phyloP scores from a whole-genome alignment of 2,329 filamentous ascomycete species.

The Trichoderma citrinoviride region DNA sequence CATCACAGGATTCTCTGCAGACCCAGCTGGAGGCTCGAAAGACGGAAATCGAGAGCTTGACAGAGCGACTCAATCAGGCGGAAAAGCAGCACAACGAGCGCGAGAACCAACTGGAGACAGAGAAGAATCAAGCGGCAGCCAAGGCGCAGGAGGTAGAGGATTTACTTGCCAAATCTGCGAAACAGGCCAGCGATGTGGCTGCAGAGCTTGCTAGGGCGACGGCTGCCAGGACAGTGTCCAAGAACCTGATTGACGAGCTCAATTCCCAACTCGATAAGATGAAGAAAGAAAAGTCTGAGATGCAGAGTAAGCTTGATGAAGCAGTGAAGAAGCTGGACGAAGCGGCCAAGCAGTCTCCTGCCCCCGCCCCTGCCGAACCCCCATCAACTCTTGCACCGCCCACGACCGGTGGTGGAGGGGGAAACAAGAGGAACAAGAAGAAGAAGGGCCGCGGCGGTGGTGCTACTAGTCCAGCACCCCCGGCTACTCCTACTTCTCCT shows the following conservation, averaged over 20 bases:
- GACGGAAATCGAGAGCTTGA: conserved; percentile 49
- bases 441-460: conserved; percentile 74
- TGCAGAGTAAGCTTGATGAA: conserved; percentile 37
- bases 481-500: conserved; percentile 27
- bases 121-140: conserved; percentile 33
- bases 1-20: conserved; percentile 46
- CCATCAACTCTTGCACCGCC: conserved; percentile 22
- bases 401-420: conserved; percentile 21
- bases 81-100: conserved; percentile 46
- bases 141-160: conserved; percentile 39
- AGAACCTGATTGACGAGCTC: conserved; percentile 41
- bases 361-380: conserved; percentile 22
- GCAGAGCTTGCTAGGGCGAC: conserved; percentile 40
- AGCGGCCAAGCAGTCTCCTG: conserved; percentile 29
- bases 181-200: conserved; percentile 41
- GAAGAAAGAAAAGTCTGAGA: conserved; percentile 35
- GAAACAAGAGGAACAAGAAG: conserved; percentile 73
- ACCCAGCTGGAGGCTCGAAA: conserved; percentile 49
- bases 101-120: conserved; percentile 37
- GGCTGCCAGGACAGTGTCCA: conserved; percentile 42
- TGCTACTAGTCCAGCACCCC: conserved; percentile 30
- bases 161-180: conserved; percentile 37
- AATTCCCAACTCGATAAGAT: conserved; percentile 38
- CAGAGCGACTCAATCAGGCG: conserved; percentile 46
- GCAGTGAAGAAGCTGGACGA: conserved; percentile 44